Evolutionary conservation across 2,329 filamentous ascomycete species (phyloP), one percentile per base, ranked within the genome.

Genomic region (Sporothrix pallida): DNA sequence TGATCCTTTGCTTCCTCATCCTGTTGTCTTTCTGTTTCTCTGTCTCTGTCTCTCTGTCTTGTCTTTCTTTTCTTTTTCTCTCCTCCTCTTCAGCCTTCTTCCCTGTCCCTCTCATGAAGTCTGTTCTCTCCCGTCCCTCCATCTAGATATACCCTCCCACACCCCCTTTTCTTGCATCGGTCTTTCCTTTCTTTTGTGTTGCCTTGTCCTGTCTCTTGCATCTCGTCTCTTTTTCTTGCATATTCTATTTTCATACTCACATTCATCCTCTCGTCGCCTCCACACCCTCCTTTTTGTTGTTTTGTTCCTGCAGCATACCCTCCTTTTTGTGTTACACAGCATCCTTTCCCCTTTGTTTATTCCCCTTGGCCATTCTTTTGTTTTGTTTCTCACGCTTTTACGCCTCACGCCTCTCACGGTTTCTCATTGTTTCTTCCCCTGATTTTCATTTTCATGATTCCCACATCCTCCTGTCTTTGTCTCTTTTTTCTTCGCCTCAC

Each of bases 111-210:
- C n/a, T 52, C 3, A 37, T 15, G 15, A 23, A 31, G 54, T 44
- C 37, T 44, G 37, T 65, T 67, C 42, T 67, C 62, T 67, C 42
- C 20, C 44, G n/a, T 46, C 42, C 42, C n/a, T 44, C 42, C 62
- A 67, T 67, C 62, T 67, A 67, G 42, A 67, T 67, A 67, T 67
- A 67, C 62, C 42, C 42, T 48, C 42, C n/a, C 60, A 65, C 62
- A 67, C 42, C n/a, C 58, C 42, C n/a, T 63, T 67, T 67, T 48
- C 60, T 46, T 65, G 60, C 60, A 65, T 44, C 60, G 12, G 60
- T 3, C 60, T 12, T 44, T 65, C 23, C 37, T 44, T 7, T 44
- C 20, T 23, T 65, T 65, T 65, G 60, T 65, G 37, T 65, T 12
- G 60, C 60, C 60, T 23, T 23, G n/a, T 5, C 23, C 54, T 23